phyloP scores from a whole-genome alignment of 192 early-diverging fungal species.

The Mycoemilia scoparia region DNA sequence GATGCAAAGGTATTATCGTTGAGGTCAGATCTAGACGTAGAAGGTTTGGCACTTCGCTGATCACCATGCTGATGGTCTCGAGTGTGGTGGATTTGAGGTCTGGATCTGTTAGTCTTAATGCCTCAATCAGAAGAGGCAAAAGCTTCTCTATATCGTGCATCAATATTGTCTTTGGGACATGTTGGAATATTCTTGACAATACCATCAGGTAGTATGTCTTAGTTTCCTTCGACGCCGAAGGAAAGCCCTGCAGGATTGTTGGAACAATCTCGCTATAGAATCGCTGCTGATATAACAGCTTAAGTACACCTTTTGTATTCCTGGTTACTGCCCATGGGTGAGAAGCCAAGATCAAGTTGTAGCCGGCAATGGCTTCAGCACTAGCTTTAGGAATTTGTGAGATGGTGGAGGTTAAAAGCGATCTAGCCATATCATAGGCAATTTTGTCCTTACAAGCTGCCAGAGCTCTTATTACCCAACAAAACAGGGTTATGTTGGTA shows the following conservation, averaged over 20 bases:
- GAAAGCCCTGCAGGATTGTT: constrained; percentile 37
- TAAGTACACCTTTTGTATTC: constrained; percentile 19
- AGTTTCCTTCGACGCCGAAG: constrained; percentile 9
- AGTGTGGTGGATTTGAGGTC: constrained; percentile 54
- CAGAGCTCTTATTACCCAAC: constrained; percentile 22
- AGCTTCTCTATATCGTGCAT: constrained; percentile 56
- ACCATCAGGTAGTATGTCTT: constrained; percentile 62
- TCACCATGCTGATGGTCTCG: constrained; percentile 53
- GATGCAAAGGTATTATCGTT: constrained; percentile 10
- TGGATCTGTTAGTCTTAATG: constrained; percentile 43
- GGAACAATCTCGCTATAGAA: constrained; percentile 68
- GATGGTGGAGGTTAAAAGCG: constrained; percentile 13
- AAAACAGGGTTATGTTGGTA: not conserved
- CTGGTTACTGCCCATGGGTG: constrained; percentile 51
- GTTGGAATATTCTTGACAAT: constrained; percentile 60
- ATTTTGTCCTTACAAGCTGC: constrained; percentile 17
- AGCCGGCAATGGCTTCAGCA: constrained; percentile 37
- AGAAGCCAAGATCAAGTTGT: constrained; percentile 59
- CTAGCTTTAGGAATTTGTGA: constrained; percentile 1
- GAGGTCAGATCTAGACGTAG: constrained; percentile 15
- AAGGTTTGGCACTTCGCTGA: constrained; percentile 48
- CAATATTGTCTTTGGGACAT: constrained; percentile 68
- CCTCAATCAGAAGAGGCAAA: constrained; percentile 60
- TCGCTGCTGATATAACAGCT: constrained; percentile 66
- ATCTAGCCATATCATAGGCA: constrained; percentile 16